Evolutionary conservation across 306 rosid genomes (phyloP), one percentile per base, ranked within the genome.

Genomic region (Lathyrus oleraceus): DNA sequence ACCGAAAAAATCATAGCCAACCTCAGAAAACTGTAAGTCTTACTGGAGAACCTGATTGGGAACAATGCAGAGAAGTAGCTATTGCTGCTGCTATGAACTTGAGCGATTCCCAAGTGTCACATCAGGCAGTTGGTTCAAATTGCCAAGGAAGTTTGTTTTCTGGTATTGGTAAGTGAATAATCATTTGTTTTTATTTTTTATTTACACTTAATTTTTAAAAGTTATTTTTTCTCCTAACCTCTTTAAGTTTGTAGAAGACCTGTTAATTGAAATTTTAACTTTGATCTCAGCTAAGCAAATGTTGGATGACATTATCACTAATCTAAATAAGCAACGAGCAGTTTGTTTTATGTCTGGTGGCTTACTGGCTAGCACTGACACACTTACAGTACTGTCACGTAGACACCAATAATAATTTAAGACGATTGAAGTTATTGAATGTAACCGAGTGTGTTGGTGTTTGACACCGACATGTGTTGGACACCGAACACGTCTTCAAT

Each of bases 1-100:
- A 76, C 43, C 67, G 30, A 74, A 61, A 73, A 68, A 82, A 57
- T 75, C 66, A 17, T 36, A 74, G 77, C 76, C 76, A 73, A 61
- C 10, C 23, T 23, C 73, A 35, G 35, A 75, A 70, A 62, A 32
- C 42, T 57, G 65, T 87, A n/a, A 70, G 59, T 44, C 85, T 92
- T 71, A 25, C 69, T 15, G 95, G 96, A 63, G 79, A 73, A 21
- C 97, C 87, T 40, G 73, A 89, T 71, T 86, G 92, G 97, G 87
- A 87, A 67, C 86, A 71, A 65, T 86, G 96, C 81, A 80, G 69
- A 79, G 76, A 67, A 70, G 76, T 92, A 47, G 92, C 96, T 20
- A 74, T 54, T 78, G 88, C 89, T 69, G 92, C 87, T 75, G 89
- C 96, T 38, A 63, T 78, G 74, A 87, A 82, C 78, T 81, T 82